A percentile compares a stretch with the other conserved stretches of the same genome.
Evolutionary conservation across 176 grass and related monocot species (phyloP).

Genomic region (Bothriochloa decipiens): DNA sequence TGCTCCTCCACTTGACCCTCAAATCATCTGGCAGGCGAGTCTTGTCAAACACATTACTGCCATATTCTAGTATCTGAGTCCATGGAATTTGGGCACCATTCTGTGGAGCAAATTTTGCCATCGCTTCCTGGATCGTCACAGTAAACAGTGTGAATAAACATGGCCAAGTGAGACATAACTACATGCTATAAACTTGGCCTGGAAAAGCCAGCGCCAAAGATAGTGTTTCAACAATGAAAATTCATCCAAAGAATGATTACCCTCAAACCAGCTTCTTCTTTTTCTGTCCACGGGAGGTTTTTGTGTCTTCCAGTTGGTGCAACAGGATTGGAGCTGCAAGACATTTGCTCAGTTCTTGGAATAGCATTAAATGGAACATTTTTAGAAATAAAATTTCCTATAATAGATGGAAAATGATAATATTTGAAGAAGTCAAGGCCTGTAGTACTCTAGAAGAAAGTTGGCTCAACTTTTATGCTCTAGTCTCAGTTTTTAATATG

Average conservation of each 20-base stretch:
- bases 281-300: slow-evolving; percentile 40
- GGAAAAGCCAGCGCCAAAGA: slow-evolving; percentile 6
- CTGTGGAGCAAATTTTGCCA: slow-evolving; percentile 31
- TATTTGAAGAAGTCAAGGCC: neutral
- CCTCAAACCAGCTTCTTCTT: slow-evolving; percentile 60
- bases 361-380: slow-evolving; percentile 9
- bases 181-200: slow-evolving; percentile 6
- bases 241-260: slow-evolving; percentile 42
- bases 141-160: slow-evolving; percentile 28
- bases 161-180: neutral
- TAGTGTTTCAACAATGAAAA: slow-evolving; percentile 24
- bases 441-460: neutral
- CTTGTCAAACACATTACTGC: slow-evolving; percentile 50
- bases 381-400: neutral
- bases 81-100: slow-evolving; percentile 47
- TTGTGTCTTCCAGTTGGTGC: slow-evolving; percentile 43
- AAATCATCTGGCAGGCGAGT: slow-evolving; percentile 39
- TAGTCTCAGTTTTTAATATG: neutral
- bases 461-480: neutral
- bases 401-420: slow-evolving; percentile 7
- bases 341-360: slow-evolving; percentile 32
- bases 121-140: slow-evolving; percentile 54
- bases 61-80: slow-evolving; percentile 12
- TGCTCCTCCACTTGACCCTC: too few relatives aligned
- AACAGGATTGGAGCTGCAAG: slow-evolving; percentile 61